phyloP scores from a whole-genome alignment of 2,329 filamentous ascomycete species.

The Alternaria brassicicola region DNA sequence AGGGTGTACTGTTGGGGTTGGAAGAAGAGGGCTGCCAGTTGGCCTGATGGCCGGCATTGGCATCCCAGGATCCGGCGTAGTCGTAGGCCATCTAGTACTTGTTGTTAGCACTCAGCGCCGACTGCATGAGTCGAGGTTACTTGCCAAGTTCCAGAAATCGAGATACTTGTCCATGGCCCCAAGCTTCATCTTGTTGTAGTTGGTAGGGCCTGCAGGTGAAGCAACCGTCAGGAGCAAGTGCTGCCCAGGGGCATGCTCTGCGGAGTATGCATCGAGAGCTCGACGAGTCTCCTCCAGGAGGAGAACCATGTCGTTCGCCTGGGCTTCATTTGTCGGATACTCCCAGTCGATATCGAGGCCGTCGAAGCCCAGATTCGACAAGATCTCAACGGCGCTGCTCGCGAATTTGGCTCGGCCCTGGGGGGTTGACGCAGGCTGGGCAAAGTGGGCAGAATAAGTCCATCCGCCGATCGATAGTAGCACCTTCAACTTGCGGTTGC shows the following conservation, averaged over 20 bases:
- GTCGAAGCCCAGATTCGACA: constrained; percentile 47
- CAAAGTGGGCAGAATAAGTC: constrained; percentile 49
- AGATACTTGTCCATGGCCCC: constrained; percentile 55
- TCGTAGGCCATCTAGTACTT: constrained; percentile 76
- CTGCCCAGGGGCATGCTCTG: constrained; percentile 45
- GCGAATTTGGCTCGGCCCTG: constrained; percentile 42
- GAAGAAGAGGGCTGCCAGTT: constrained; percentile 35
- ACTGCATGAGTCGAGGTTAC: neutral
- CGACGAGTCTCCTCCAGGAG: constrained; percentile 39
- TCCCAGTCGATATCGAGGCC: constrained; percentile 50
- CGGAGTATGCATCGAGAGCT: constrained; percentile 52
- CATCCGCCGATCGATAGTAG: constrained; percentile 49
- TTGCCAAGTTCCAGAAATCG: constrained; percentile 60
- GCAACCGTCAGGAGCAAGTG: constrained; percentile 56
- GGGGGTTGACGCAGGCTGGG: constrained; percentile 39
- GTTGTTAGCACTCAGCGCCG: neutral
- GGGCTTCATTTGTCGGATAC: constrained; percentile 39
- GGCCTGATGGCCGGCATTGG: constrained; percentile 41
- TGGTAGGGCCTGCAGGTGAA: constrained; percentile 51
- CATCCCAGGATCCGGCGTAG: constrained; percentile 57
- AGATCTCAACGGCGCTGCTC: constrained; percentile 39
- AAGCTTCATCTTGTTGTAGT: constrained; percentile 54
- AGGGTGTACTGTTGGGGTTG: constrained; percentile 42
- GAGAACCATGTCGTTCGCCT: constrained; percentile 44
- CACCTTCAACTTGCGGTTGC: constrained; percentile 46